These are phyloP conservation scores for Teunomyces funiuensis DNA, from an alignment of 805 yeast genomes.

Conservation along the genomic window DNA sequence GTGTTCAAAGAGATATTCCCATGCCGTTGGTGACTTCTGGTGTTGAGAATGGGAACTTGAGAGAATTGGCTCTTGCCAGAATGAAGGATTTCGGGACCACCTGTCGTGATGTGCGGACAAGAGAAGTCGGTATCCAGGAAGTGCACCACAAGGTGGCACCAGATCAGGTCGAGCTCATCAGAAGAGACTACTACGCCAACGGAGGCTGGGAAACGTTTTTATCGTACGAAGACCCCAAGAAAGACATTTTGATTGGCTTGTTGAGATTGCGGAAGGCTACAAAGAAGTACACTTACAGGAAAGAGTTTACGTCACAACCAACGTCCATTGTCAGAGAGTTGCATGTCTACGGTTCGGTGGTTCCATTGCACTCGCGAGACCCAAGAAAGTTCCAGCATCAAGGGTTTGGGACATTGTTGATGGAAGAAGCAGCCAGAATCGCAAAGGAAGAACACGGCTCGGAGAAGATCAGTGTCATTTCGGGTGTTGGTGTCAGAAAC, in stretches of 20 bases:
- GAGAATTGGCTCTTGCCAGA: constrained; percentile 93
- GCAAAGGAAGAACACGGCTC: constrained; percentile 95
- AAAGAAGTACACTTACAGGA: constrained; percentile 84
- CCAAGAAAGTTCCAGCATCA: constrained; percentile 98
- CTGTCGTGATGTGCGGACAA: constrained; percentile 93
- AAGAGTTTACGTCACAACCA: constrained; percentile 79
- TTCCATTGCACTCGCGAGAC: constrained; percentile 92
- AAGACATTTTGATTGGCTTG: constrained; percentile 91
- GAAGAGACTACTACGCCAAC: constrained; percentile 95
- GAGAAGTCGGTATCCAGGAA: constrained; percentile 98
- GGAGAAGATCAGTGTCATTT: constrained; percentile 84
- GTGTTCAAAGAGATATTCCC: constrained; percentile 98
- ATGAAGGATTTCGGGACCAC: constrained; percentile 97
- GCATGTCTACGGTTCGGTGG: constrained; percentile 97
- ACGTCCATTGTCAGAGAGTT: constrained; percentile 95
- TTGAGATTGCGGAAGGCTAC: constrained; percentile 85
- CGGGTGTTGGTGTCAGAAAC: constrained; percentile 97
- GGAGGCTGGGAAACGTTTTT: constrained; percentile 99
- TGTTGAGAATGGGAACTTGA: constrained; percentile 93
- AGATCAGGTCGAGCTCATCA: constrained; percentile 91
- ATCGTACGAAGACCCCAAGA: constrained; percentile 94
- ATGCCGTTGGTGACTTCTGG: constrained; percentile 98
- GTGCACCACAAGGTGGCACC: constrained; percentile 96
- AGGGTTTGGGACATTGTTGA: constrained; percentile 93
- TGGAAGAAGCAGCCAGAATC: constrained; percentile 98